Evolutionary conservation across 495 filamentous ascomycete species (phyloP), one percentile per base, ranked within the genome.

Genomic region (Penicillium riverlandense): DNA sequence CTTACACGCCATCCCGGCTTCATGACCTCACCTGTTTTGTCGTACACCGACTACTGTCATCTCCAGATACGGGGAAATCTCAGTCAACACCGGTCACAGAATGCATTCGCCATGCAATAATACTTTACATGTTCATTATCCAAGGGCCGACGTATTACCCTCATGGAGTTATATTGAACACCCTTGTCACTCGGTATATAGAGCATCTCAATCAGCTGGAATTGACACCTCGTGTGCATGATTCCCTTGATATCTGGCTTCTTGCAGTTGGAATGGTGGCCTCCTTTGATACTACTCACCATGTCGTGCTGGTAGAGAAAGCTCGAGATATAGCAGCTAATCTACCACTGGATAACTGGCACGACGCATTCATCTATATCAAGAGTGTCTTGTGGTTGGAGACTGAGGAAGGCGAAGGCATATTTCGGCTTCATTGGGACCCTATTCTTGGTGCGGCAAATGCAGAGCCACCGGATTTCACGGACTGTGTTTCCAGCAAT

Each of bases 111-210:
- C 71, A 66, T 47, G 63, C 57, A 15, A 65, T 63, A 9, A 50
- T 69, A 4, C 49, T 75, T 4, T 75, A 70, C 55, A 74, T 78
- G 71, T 65, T 78, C 29, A 65, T 65, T 22, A 55, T 67, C 12
- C 72, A 76, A 11, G 74, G 72, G 1, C 64, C 69, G 14, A 75
- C 70, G 11, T 78, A 76, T 49, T 76, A 67, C 47, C 65, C 72
- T 6, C 74, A 78, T 41, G 67, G 46, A 0, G 58, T 58, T 13
- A 55, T 75, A 10, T 33, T 65, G 30, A 58, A 69, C 29, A 49
- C 44, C 1, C 54, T 71, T 9, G 44, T 70, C 27, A 43, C 42
- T 8, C 55, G 50, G 29, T 49, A 72, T 10, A 55, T 50, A n/a
- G 13, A 40, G 5, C 38, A 65, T 37, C 50, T 76, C 1, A 37